Evolutionary conservation across 2,329 filamentous ascomycete species (phyloP).

Genomic region (Zymoseptoria tritici): DNA sequence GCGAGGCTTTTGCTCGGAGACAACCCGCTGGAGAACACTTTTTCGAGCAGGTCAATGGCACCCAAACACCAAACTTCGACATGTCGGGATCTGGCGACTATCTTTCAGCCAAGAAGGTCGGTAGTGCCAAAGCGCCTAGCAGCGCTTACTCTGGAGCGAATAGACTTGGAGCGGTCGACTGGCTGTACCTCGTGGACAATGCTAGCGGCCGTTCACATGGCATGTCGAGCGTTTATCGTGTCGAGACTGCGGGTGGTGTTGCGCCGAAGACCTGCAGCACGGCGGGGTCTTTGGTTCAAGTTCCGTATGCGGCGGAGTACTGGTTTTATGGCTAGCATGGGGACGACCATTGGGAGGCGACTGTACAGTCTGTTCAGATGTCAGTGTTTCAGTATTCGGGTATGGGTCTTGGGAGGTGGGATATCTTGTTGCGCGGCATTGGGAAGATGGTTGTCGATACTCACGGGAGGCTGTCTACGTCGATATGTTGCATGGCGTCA

Average conservation of each 20-base stretch:
- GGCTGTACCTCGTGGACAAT: slow-evolving; percentile 40
- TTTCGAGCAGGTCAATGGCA: slow-evolving; percentile 44
- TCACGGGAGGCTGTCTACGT: neutral
- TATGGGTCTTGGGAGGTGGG: neutral
- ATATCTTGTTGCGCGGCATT: neutral
- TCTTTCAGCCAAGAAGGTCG: slow-evolving; percentile 44
- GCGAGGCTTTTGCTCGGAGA: slow-evolving; percentile 7
- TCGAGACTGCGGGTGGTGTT: slow-evolving; percentile 42
- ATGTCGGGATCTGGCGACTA: slow-evolving; percentile 40
- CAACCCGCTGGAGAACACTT: slow-evolving; percentile 54
- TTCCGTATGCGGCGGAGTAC: slow-evolving; percentile 42
- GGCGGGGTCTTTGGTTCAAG: slow-evolving; percentile 27
- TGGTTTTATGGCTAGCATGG: slow-evolving; percentile 36
- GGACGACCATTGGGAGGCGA: neutral
- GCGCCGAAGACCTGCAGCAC: slow-evolving; percentile 33
- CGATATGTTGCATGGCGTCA: neutral
- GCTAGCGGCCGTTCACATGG: slow-evolving; percentile 29
- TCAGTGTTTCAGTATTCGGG: neutral
- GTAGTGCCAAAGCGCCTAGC: slow-evolving; percentile 46
- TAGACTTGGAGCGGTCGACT: slow-evolving; percentile 36
- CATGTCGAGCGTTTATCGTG: slow-evolving; percentile 41
- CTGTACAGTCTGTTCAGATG: neutral
- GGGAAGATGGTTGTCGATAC: neutral
- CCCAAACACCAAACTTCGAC: slow-evolving; percentile 53
- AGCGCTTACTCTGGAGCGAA: slow-evolving; percentile 32